Conservation (phyloP, 768 basidiomycete species). For the Daedaleopsis sinensis region DNA sequence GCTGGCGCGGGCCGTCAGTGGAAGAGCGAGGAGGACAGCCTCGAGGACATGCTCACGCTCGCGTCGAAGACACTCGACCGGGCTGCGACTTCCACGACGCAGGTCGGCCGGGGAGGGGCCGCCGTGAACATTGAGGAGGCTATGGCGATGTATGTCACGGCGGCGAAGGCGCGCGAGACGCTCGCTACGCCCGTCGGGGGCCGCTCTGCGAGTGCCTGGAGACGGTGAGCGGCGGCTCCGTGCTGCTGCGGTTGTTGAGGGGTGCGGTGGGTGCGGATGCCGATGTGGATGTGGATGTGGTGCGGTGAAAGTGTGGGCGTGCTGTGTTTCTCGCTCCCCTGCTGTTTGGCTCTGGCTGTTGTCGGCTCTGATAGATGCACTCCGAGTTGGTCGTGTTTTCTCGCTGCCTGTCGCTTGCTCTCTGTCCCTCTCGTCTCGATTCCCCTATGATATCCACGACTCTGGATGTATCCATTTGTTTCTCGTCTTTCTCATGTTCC, state of each 20-base stretch:
- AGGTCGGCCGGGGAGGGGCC: not conserved
- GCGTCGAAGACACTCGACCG: slow-evolving; percentile 10
- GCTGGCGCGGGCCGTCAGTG: slow-evolving; percentile 2
- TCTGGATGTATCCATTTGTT: not conserved
- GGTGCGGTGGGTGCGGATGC: not conserved
- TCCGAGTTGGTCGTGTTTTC: not conserved
- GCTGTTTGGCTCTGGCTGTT: slow-evolving; percentile 3
- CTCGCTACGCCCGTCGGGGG: slow-evolving; percentile 18
- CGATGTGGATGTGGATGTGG: not conserved
- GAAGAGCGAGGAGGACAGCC: slow-evolving; percentile 13
- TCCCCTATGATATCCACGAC: too few relatives aligned
- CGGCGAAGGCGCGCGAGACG: slow-evolving; percentile 21
- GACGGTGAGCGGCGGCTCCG: slow-evolving; percentile 4
- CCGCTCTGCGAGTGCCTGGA: slow-evolving; percentile 6
- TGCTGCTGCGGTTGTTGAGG: not conserved
- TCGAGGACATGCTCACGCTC: slow-evolving; percentile 15
- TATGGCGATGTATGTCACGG: slow-evolving; percentile 21
- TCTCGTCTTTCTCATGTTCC: not conserved
- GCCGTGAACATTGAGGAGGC: slow-evolving; percentile 12
- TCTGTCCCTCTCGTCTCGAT: not conserved
- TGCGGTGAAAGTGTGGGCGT: not conserved
- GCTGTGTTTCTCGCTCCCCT: not conserved
- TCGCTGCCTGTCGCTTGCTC: slow-evolving; percentile 2
- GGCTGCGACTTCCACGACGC: not conserved
- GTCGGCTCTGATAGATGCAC: slow-evolving; percentile 1